Evolutionary conservation across 192 early-diverging fungal species (phyloP).

Genomic region (Entomortierella lignicola): DNA sequence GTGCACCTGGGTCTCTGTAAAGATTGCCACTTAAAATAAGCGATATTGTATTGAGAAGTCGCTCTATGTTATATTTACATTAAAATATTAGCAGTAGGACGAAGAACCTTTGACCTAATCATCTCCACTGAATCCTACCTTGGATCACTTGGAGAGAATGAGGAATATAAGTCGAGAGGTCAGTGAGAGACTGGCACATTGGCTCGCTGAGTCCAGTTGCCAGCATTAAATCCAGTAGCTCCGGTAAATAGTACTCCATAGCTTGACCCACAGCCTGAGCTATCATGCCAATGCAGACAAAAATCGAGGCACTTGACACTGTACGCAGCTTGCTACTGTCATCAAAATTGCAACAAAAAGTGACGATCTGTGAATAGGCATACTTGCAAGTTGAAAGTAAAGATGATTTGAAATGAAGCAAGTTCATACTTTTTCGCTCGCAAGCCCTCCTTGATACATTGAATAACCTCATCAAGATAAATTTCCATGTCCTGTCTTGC

Average conservation of each 20-base stretch:
- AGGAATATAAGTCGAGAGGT: slow-evolving; percentile 83
- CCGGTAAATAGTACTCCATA: slow-evolving; percentile 83
- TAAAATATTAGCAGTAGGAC: too few species aligned
- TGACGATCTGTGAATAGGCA: too few species aligned
- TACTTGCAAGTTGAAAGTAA: not conserved
- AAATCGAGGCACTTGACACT: slow-evolving; percentile 68
- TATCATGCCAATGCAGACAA: slow-evolving; percentile 89
- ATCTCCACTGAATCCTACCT: slow-evolving; percentile 57
- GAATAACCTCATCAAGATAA: slow-evolving; percentile 82
- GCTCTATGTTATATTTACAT: slow-evolving; percentile 7
- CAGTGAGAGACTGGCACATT: slow-evolving; percentile 79
- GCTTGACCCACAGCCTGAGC: slow-evolving; percentile 88
- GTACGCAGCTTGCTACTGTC: slow-evolving; percentile 47
- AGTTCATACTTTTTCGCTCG: slow-evolving; percentile 69
- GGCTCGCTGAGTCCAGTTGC: slow-evolving; percentile 83
- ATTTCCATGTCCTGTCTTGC: slow-evolving; percentile 80
- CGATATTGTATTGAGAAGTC: slow-evolving; percentile 88
- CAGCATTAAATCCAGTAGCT: slow-evolving; percentile 92
- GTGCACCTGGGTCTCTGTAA: slow-evolving; percentile 79
- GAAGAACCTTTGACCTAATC: not conserved
- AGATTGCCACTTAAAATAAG: slow-evolving; percentile 82
- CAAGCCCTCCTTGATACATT: slow-evolving; percentile 80
- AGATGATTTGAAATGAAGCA: not conserved
- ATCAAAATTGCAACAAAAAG: not conserved
- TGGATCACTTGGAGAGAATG: slow-evolving; percentile 86